Base-by-base conservation (phyloP, 805 yeast species). In the Candida broadrunensis region DNA sequence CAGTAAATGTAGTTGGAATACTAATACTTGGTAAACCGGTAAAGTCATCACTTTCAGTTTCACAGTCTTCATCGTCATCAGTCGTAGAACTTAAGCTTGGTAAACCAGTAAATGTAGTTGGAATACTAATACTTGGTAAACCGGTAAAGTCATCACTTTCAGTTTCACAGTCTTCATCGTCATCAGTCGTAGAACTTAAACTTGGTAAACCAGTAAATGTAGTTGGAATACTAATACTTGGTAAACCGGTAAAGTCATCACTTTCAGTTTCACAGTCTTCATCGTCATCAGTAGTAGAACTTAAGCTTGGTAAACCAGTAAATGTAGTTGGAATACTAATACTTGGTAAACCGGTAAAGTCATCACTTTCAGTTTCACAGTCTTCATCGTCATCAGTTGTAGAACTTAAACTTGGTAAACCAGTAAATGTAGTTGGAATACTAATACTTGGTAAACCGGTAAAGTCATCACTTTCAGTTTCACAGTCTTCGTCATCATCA, bases 381-480 rank as follows among this genome's bases (percentile, higher is more conserved):
- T 51, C 52, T 15, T 39, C 48, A 25, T 54, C 58, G 19, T 49
- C 55, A 31, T 47, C 52, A 24, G 32, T 45, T 20, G 36, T 38
- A n/a, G 33, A 19, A 18, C 41, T n/a, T 17, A 47, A 32, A n/a
- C 42, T 34, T 11, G 48, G 31, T 30, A 33, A 35, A 19, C 23
- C 18, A 12, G 39, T 12, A 11, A 23, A 20, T 33, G 36, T 18
- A 15, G 16, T 15, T 13, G 41, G 19, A 6, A 33, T 20, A 33
- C 38, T 18, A 17, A 14, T n/a, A 9, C 13, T 12, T 17, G 43
- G 19, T 15, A 36, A 25, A 14, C 33, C 37, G 3, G 38, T 16
- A 12, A 14, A 16, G 24, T 8, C 17, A 26, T 24, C 38, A 26
- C n/a, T 35, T 35, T 42, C 45, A 23, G 44, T 47, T 15, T 43